Evolutionary conservation across 306 rosid genomes (phyloP), one percentile per base, ranked within the genome.

Genomic region (Senna tora): DNA sequence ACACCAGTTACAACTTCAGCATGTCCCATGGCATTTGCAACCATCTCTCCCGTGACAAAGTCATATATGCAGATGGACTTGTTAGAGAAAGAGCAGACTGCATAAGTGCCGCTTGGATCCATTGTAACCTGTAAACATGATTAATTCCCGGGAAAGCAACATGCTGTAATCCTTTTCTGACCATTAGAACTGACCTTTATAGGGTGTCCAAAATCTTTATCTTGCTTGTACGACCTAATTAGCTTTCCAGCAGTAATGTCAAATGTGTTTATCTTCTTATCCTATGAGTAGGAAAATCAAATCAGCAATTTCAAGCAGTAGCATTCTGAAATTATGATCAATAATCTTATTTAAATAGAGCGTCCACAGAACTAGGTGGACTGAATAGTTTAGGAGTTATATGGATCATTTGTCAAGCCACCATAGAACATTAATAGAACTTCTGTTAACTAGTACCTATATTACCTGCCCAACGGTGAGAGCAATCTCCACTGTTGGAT

Each of bases 381-480:
- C 39, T 22, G 32, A 10, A 64, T 45, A 65, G 55, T 33, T 9
- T 49, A 42, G 58, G 74, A 53, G 78, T 62, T 69, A 45, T 32
- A 39, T 50, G 74, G 74, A 45, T 72, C 67, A 69, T 51, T 71
- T 36, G 66, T 71, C 20, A 65, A 75, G 52, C 70, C 57, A 47
- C 56, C 12, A 65, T 57, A 52, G 79, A 77, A 49, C 53, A 71
- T 65, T 39, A 64, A 69, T 12, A 19, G 22, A 38, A 19, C 46
- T 30, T 53, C 36, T n/a, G 75, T n/a, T 50, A 21, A 21, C 54
- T 28, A 67, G 38, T 62, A 57, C 71, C 20, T 72, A 68, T 61
- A 67, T 81, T 72, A 90, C 96, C 96, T 86, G 93, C 74, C 96
- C 91, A 78, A 82, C 91, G 50, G 96, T 90, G 64, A 90, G 85